phyloP scores from a whole-genome alignment of 176 grass and related monocot species.

The Triticum dicoccoides region DNA sequence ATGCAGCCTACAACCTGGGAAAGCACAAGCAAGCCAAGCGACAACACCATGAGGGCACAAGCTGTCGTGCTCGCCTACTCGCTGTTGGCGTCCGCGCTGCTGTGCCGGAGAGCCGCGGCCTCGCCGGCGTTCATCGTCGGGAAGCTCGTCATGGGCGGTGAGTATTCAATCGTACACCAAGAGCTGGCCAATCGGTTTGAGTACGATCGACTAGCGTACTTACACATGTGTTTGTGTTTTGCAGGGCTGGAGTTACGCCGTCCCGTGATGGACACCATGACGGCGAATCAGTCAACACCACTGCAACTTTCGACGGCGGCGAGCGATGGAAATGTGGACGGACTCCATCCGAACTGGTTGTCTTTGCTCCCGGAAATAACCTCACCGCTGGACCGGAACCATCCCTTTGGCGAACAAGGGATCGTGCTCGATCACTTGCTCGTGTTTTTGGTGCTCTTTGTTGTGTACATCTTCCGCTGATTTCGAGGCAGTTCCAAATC shows the following conservation, averaged over 20 bases:
- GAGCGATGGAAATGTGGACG: background rate
- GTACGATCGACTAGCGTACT: background rate
- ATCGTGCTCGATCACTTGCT: slow-evolving; percentile 4
- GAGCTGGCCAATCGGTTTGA: background rate
- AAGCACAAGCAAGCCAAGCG: background rate
- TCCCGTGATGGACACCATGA: background rate
- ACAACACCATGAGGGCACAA: background rate
- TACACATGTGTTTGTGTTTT: background rate
- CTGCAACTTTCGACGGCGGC: background rate
- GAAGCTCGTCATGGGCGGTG: slow-evolving; percentile 15
- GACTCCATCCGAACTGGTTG: background rate
- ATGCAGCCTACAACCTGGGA: background rate
- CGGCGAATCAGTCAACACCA: background rate
- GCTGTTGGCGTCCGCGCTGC: background rate
- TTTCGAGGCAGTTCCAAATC: background rate
- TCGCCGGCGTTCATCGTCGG: background rate
- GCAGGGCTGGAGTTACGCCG: background rate
- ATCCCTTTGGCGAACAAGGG: background rate
- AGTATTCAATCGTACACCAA: background rate
- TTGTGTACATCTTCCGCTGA: background rate
- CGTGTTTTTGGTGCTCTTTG: background rate
- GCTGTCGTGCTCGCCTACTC: slow-evolving; percentile 6
- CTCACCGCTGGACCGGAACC: background rate
- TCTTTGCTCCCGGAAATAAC: background rate
- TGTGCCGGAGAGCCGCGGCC: background rate